These are phyloP conservation scores for Lactarius vividus DNA, from an alignment of 768 basidiomycete genomes.

Conservation along the genomic window DNA sequence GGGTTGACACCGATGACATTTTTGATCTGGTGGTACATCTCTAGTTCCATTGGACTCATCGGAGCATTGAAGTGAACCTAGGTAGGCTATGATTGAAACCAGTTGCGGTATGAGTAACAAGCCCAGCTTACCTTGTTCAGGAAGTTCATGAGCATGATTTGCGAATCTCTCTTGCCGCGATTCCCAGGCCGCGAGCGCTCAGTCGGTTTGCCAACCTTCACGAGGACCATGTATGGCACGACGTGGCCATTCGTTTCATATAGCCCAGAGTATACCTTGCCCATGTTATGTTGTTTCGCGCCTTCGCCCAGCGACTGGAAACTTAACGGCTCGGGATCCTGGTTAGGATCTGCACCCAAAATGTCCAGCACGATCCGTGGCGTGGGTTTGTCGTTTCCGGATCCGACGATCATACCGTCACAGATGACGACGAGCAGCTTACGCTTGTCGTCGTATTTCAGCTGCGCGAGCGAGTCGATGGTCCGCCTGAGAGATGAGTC, in stretches of 20 bases:
- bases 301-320: conserved; percentile 95
- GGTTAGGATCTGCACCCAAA: conserved; percentile 87
- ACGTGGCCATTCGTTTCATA: conserved; percentile 95
- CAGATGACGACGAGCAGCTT: conserved; percentile 92
- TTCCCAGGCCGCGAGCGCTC: conserved; percentile 94
- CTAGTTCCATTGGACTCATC: conserved; percentile 95
- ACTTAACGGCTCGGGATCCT: conserved; percentile 92
- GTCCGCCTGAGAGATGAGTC: conserved; percentile 79
- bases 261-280: conserved; percentile 93
- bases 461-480: conserved; percentile 89
- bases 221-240: conserved; percentile 89
- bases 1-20: conserved; percentile 99
- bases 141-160: conserved; percentile 95
- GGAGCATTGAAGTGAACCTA: conserved; percentile 95
- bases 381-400: conserved; percentile 94
- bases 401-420: conserved; percentile 97
- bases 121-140: conserved; percentile 86
- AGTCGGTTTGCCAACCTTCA: conserved; percentile 93
- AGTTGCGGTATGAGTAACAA: not conserved
- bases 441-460: conserved; percentile 98
- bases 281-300: conserved; percentile 96
- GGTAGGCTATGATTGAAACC: conserved; percentile 1
- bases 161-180: conserved; percentile 97
- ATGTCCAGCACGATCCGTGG: conserved; percentile 97
- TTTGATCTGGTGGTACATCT: conserved; percentile 99